Conservation (phyloP, 2,329 filamentous ascomycete genomes). For the Colletotrichum eleusines region DNA sequence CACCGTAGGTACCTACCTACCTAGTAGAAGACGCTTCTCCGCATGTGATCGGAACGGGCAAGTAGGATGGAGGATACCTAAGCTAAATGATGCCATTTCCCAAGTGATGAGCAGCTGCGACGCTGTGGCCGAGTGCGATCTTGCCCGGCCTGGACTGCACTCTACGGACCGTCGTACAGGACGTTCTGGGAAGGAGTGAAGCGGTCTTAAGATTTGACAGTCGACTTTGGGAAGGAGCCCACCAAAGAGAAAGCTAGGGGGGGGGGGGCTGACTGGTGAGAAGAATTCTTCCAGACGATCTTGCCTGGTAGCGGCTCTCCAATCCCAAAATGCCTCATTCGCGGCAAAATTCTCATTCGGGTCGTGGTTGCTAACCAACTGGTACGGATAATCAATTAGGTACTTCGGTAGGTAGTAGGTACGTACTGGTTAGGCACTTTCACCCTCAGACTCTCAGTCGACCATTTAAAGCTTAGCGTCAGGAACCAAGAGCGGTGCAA, state of each 20-base stretch:
- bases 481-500: constrained; percentile 24
- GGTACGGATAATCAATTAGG: too few relatives aligned
- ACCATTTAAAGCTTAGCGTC: constrained; percentile 36
- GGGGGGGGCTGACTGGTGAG: background rate
- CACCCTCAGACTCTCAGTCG: background rate
- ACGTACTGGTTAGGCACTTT: too few relatives aligned
- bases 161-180: constrained; percentile 14
- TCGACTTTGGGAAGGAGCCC: constrained; percentile 10
- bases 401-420: too few relatives aligned
- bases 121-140: background rate
- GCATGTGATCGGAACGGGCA: constrained; percentile 29
- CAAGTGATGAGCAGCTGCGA: constrained; percentile 2
- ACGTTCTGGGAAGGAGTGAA: constrained; percentile 34
- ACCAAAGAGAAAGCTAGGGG: background rate
- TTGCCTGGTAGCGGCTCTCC: background rate
- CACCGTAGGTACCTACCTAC: too few relatives aligned
- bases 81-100: constrained; percentile 30
- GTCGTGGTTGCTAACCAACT: background rate
- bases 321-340: constrained; percentile 25
- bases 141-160: constrained; percentile 1
- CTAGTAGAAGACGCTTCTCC: constrained; percentile 20
- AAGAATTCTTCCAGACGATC: too few relatives aligned
- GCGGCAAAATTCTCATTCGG: background rate
- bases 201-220: constrained; percentile 13
- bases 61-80: background rate